These are phyloP conservation scores for Epichloe coenophiala DNA, from an alignment of 2,329 filamentous ascomycete genomes.

Conservation along the genomic window DNA sequence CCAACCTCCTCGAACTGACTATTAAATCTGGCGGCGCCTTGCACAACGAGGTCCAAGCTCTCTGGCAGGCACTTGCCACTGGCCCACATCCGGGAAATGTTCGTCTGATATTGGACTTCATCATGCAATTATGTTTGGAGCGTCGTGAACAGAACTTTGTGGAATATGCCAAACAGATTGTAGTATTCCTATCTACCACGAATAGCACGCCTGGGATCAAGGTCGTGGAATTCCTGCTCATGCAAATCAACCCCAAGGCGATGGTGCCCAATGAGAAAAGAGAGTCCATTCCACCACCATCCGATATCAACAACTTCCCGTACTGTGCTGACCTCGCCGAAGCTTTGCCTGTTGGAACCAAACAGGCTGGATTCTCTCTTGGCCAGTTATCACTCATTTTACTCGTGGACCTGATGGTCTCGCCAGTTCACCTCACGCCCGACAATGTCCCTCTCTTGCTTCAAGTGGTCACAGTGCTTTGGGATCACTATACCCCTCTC, in stretches of 20 bases:
- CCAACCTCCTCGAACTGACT: slow-evolving; percentile 91
- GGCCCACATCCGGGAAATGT: slow-evolving; percentile 90
- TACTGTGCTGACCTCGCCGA: slow-evolving; percentile 79
- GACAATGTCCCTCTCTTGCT: slow-evolving; percentile 77
- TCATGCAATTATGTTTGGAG: slow-evolving; percentile 86
- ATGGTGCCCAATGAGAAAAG: slow-evolving; percentile 88
- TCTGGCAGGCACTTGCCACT: slow-evolving; percentile 93
- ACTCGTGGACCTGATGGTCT: slow-evolving; percentile 90
- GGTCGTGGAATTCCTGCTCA: slow-evolving; percentile 82
- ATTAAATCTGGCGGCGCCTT: slow-evolving; percentile 78
- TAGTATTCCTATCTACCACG: slow-evolving; percentile 85
- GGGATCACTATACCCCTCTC: slow-evolving; percentile 92
- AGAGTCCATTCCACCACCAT: slow-evolving; percentile 52
- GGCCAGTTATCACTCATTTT: slow-evolving; percentile 89
- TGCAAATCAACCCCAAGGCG: slow-evolving; percentile 87
- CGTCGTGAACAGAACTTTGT: slow-evolving; percentile 96
- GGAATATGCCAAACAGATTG: slow-evolving; percentile 94
- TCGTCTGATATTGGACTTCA: slow-evolving; percentile 86
- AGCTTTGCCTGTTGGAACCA: slow-evolving; percentile 75
- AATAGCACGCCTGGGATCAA: slow-evolving; percentile 63
- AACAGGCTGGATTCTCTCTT: slow-evolving; percentile 80
- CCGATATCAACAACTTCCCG: slow-evolving; percentile 62
- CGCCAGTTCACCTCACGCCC: slow-evolving; percentile 64
- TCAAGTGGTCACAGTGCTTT: slow-evolving; percentile 84
- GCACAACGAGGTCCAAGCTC: slow-evolving; percentile 91